Base-by-base conservation (phyloP, 306 rosid genomes). In the Cucurbita moschata region DNA sequence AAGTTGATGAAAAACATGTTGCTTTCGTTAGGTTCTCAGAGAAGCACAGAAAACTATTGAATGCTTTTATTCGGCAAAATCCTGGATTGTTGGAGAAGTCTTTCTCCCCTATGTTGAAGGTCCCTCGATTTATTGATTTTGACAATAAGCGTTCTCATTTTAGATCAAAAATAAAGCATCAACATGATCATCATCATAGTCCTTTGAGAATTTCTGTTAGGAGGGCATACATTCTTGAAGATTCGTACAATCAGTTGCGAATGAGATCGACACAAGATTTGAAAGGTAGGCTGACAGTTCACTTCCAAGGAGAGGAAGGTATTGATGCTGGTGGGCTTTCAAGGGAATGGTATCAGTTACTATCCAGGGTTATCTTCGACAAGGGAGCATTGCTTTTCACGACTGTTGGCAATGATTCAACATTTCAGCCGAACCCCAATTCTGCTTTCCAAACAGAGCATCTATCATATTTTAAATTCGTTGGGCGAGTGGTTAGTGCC, bases 291-390 rank as follows among this genome's bases (percentile, higher is more conserved):
- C 83, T 93, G 87, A 90, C 93, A 37, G 98, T 93, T 83, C 93
- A 93, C 83, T 93, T 93, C 75, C 98, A 93, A 93, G 98, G 98
- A 83, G 98, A 93, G 86, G 98, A 93, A 83, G 98, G 98, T 69
- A 90, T 93, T 14, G 98, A 93, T 81, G 98, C 98, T 0, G 98
- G 98, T 76, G 98, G 98, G 53, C 97, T 93, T 70, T 88, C 98
- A 47, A 87, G 98, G 86, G 98, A 93, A 77, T 93, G 98, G 98
- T 93, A 93, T 79, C 98, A 90, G 75, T 77, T 88, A 80, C 78
- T 93, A 80, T 93, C 98, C 66, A 85, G 98, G 78, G 97, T 93
- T 76, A 93, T 93, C 74, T 93, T 93, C 73, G 98, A 93, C 90
- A 93, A 86, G 81, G 98, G 98, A 67, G 97, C 98, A 44, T 84